Base-by-base conservation (phyloP, 805 yeast genomes). In the Saturnispora besseyi region DNA sequence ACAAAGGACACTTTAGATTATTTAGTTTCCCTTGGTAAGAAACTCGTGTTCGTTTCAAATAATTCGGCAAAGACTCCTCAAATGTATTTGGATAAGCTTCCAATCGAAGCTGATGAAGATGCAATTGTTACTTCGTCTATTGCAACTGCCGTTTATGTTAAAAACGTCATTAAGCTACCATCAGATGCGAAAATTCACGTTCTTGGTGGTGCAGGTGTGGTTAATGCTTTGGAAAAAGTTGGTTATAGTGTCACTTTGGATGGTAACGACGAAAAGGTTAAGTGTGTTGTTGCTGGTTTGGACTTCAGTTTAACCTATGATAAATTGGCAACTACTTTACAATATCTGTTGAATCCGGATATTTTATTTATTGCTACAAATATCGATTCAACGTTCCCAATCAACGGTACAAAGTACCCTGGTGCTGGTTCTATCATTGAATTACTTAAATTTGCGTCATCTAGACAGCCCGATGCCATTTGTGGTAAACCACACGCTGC, bases 361-460 rank as follows among this genome's bases (percentile, higher is more conserved):
- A 73, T 87, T 3, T 76, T 82, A 31, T 93, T 88, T 65, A 73
- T 93, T 55, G 98, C 97, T 22, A 93, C 98, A 5, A 93, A 93
- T 65, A 86, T 87, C 41, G 99, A 93, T 66, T 84, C 96, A 1
- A 93, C 99, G 0, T 93, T 81, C 71, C 99, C 99, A 2, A 79
- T 85, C 51, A 82, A 86, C 65, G 96, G 96, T 1, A 73, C 78
- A 58, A 76, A 87, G 45, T 75, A 93, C 45, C 95, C 96, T 18
- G 99, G 99, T 30, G 98, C 99, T 1, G 99, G 99, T 1, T 82
- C 96, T 1, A 78, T 88, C 55, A 82, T 91, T 41, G 86, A 87
- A 57, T 75, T 89, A 0, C 81, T 87, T 15, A 78, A 87, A 2
- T 79, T 69, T 56, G 82, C 91, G 11, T 69, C 87, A 22, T 90